A percentile compares a stretch with the other conserved stretches of the same genome.
phyloP scores from a whole-genome alignment of 768 basidiomycete species.

The Termitomyces eurrhizus region DNA sequence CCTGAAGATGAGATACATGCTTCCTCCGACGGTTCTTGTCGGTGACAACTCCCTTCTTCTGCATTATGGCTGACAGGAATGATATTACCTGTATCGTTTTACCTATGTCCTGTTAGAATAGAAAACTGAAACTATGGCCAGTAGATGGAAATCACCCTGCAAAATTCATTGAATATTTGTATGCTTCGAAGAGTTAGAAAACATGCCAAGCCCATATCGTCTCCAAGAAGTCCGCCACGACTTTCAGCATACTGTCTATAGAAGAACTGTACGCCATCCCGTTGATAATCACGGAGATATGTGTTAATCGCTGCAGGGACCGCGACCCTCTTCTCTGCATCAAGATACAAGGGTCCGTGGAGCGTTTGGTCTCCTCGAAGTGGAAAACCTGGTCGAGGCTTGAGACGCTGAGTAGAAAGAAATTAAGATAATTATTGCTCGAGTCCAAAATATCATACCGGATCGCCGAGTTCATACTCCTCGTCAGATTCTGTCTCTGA shows the following conservation, averaged over 20 bases:
- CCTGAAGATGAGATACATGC: slow-evolving; percentile 65
- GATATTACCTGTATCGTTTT: slow-evolving; percentile 95
- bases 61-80: slow-evolving; percentile 90
- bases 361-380: slow-evolving; percentile 38
- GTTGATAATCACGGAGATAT: slow-evolving; percentile 87
- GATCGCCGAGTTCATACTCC: slow-evolving; percentile 27
- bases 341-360: slow-evolving; percentile 49
- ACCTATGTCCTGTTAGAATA: slow-evolving; percentile 33
- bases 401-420: slow-evolving; percentile 16
- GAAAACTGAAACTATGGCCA: not conserved
- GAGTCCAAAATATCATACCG: slow-evolving; percentile 13
- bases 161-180: not conserved
- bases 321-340: slow-evolving; percentile 38
- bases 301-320: slow-evolving; percentile 76
- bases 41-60: slow-evolving; percentile 59
- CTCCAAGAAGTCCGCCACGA: slow-evolving; percentile 82
- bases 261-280: slow-evolving; percentile 82
- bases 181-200: not conserved
- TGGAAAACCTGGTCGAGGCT: slow-evolving; percentile 53
- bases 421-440: not conserved
- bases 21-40: slow-evolving; percentile 67
- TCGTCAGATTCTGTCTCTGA: slow-evolving; percentile 46
- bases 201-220: slow-evolving; percentile 88
- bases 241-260: slow-evolving; percentile 65
- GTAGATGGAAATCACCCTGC: slow-evolving; percentile 20